A percentile compares a stretch with the other conserved stretches of the same genome.
Evolutionary conservation across 805 yeast species (phyloP).

Genomic region (Ogataea philodendri): DNA sequence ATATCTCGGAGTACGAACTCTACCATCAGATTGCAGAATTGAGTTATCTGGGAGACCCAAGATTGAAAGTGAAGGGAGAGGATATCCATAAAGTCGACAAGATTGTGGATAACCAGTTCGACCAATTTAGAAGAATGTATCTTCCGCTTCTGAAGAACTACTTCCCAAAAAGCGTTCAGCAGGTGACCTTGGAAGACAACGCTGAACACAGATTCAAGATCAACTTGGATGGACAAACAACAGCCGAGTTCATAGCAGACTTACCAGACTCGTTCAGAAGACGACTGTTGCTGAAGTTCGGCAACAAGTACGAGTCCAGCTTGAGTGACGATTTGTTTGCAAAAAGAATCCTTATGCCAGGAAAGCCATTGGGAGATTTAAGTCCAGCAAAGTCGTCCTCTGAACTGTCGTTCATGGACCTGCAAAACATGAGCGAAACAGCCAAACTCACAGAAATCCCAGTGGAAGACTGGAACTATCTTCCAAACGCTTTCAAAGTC

Average conservation of each 20-base stretch:
- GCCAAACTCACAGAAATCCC: slow-evolving; percentile 27
- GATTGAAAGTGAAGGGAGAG: slow-evolving; percentile 85
- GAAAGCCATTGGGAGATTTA: slow-evolving; percentile 5
- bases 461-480: slow-evolving; percentile 34
- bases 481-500: slow-evolving; percentile 26
- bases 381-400: slow-evolving; percentile 18
- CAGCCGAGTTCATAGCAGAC: slow-evolving; percentile 42
- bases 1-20: slow-evolving; percentile 44
- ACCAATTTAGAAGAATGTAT: slow-evolving; percentile 68
- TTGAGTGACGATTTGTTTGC: slow-evolving; percentile 33
- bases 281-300: slow-evolving; percentile 35
- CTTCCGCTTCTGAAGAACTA: slow-evolving; percentile 54
- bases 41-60: slow-evolving; percentile 87
- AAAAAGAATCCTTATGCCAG: slow-evolving; percentile 22
- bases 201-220: slow-evolving; percentile 25
- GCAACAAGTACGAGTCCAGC: slow-evolving; percentile 23
- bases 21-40: slow-evolving; percentile 75
- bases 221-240: slow-evolving; percentile 35
- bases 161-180: slow-evolving; percentile 34
- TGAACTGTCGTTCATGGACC: slow-evolving; percentile 27
- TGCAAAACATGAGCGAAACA: slow-evolving; percentile 19
- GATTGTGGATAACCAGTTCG: slow-evolving; percentile 76
- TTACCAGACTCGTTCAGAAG: slow-evolving; percentile 51
- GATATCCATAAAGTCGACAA: slow-evolving; percentile 85
- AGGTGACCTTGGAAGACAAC: slow-evolving; percentile 22